These are phyloP conservation scores for Cryoendolithus antarcticus DNA, from an alignment of 2,329 filamentous ascomycete genomes.

Conservation along the genomic window DNA sequence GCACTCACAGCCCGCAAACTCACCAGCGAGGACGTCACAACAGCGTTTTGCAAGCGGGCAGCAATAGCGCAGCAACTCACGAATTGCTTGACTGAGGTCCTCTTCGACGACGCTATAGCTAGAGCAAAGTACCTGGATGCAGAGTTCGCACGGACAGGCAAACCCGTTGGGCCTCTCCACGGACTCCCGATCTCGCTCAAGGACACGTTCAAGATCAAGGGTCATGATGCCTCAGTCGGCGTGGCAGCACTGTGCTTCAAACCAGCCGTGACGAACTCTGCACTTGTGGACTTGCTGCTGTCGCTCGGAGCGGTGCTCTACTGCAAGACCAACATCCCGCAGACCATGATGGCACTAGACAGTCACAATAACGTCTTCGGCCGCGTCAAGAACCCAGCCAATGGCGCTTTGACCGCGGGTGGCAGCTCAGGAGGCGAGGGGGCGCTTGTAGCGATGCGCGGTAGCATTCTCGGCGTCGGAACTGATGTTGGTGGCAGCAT, in stretches of 20 bases:
- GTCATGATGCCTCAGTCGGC: slow-evolving; percentile 28
- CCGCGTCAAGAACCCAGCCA: slow-evolving; percentile 37
- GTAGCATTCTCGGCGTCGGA: slow-evolving; percentile 38
- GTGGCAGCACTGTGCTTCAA: slow-evolving; percentile 32
- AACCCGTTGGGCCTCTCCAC: slow-evolving; percentile 34
- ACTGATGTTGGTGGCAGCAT: slow-evolving; percentile 45
- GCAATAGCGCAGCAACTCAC: slow-evolving; percentile 35
- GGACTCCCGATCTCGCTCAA: slow-evolving; percentile 27
- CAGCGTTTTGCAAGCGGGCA: slow-evolving; percentile 36
- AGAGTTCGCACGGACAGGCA: slow-evolving; percentile 24
- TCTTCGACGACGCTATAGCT: slow-evolving; percentile 25
- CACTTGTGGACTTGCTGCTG: slow-evolving; percentile 33
- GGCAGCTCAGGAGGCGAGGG: slow-evolving; percentile 43
- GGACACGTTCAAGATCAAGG: slow-evolving; percentile 24
- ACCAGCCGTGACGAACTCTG: slow-evolving; percentile 25
- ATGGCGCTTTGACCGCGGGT: slow-evolving; percentile 36
- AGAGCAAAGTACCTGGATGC: slow-evolving; percentile 30
- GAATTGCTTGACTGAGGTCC: slow-evolving; percentile 34
- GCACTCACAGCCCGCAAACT: slow-evolving; percentile 24
- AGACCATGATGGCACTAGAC: slow-evolving; percentile 41
- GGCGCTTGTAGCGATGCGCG: slow-evolving; percentile 37
- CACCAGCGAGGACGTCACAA: slow-evolving; percentile 25
- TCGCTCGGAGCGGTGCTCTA: slow-evolving; percentile 37
- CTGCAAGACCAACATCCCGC: slow-evolving; percentile 44
- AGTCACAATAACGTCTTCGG: slow-evolving; percentile 41